Conservation (phyloP, 257 asterid genomes). For the Fraxinus anomala region DNA sequence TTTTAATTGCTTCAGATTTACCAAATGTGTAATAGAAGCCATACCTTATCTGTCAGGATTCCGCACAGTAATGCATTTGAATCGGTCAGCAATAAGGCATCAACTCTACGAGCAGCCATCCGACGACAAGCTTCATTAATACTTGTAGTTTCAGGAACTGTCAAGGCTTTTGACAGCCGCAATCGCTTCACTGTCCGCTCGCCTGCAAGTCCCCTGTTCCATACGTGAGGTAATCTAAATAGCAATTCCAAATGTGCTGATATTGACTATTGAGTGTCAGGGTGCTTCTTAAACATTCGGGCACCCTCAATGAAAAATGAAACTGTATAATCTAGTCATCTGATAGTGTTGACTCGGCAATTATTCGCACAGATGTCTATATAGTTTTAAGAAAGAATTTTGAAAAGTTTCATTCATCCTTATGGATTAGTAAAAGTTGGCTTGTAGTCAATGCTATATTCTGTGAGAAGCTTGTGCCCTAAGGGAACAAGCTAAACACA, state of each 20-base stretch:
- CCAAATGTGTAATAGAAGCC: conserved; percentile 20
- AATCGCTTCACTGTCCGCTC: conserved; percentile 94
- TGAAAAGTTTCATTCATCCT: not conserved
- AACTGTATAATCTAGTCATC: not conserved
- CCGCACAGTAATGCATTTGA: conserved; percentile 95
- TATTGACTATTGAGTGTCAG: not conserved
- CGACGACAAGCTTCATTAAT: conserved; percentile 84
- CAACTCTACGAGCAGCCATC: conserved; percentile 93
- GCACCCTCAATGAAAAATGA: not conserved
- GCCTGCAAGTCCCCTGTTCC: conserved; percentile 76
- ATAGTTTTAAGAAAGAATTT: not conserved
- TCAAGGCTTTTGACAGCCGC: conserved; percentile 87
- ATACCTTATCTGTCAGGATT: conserved; percentile 93
- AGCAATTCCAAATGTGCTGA: not conserved
- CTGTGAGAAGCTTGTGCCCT: not conserved
- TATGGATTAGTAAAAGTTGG: not conserved
- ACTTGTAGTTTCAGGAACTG: conserved; percentile 83
- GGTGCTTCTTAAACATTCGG: not conserved
- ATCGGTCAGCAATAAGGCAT: conserved; percentile 91
- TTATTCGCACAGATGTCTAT: not conserved
- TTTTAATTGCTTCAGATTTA: not conserved
- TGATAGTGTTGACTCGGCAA: not conserved
- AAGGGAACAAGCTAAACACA: not conserved
- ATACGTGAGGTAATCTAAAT: conserved; percentile 21
- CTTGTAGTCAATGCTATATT: not conserved